Conservation (phyloP, 2,329 filamentous ascomycete species). For the Fusarium napiforme region DNA sequence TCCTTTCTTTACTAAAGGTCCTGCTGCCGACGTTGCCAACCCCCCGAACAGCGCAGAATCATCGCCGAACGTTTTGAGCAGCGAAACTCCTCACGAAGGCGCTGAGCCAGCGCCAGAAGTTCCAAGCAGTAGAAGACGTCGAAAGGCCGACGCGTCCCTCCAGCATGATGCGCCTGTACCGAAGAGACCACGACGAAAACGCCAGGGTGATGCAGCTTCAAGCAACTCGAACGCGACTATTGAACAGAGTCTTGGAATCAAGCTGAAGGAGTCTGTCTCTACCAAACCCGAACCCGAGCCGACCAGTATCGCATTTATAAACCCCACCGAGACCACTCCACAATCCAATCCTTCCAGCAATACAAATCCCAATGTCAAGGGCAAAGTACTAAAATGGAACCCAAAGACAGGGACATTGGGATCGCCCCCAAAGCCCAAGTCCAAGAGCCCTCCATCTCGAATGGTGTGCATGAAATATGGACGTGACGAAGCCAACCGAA, state of each 20-base stretch:
- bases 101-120: constrained; percentile 36
- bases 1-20: constrained; percentile 61
- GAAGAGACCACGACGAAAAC: constrained; percentile 45
- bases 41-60: constrained; percentile 2
- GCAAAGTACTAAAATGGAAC: constrained; percentile 67
- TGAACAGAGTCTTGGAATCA: constrained; percentile 18
- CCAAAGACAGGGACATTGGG: constrained; percentile 70
- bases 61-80: not conserved
- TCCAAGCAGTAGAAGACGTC: constrained; percentile 55
- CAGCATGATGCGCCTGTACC: constrained; percentile 36
- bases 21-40: constrained; percentile 19
- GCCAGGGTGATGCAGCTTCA: constrained; percentile 25
- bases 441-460: constrained; percentile 47
- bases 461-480: constrained; percentile 72
- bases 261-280: not conserved
- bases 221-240: constrained; percentile 21
- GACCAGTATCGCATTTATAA: constrained; percentile 18
- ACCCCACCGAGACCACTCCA: constrained; percentile 1
- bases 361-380: constrained; percentile 43
- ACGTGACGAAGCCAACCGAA: constrained; percentile 55
- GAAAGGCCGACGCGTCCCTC: constrained; percentile 50
- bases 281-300: constrained; percentile 24
- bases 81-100: constrained; percentile 6
- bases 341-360: constrained; percentile 8
- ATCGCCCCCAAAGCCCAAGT: constrained; percentile 68